Base-by-base conservation (phyloP, 495 filamentous ascomycete species). In the Clohesyomyces aquaticus region DNA sequence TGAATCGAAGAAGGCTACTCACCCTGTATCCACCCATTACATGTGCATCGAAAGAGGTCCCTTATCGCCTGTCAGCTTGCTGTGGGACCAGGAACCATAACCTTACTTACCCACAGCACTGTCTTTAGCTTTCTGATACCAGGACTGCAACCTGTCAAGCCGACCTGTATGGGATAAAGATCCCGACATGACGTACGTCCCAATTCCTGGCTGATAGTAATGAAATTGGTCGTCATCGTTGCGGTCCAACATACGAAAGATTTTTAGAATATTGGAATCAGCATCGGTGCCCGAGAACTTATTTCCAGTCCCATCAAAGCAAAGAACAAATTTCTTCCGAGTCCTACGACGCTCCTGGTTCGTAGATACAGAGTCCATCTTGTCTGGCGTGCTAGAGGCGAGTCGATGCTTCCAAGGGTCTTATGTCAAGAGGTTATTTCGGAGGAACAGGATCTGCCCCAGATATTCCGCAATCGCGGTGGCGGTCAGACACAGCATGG, bases 191-290 rank as follows among this genome's bases (percentile, higher is more conserved):
- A 92, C 84, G 69, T 96, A 96, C 10, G 91, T 94, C 25, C 91
- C 91, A 70, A 95, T 94, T 10, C 91, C 91, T 0, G 91, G 85
- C 61, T 90, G 87, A 53, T 90, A 89, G 63, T 89, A 90, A 62
- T 89, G 87, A 71, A 81, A 82, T 83, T 64, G 77, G 55, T 77
- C 72, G 53, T 77, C 77, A 62, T 84, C 76, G 54, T 75, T 81
- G 47, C 83, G 82, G 61, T 86, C 82, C 4, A 88, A 72, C 79
- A 87, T 86, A 11, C 83, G 75, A 53, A 87, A 96, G 25, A 96
- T 91, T 73, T 96, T 96, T 46, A 96, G 77, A 59, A 96, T 92
- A 73, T 94, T 95, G 71, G 89, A 94, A 71, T 95, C 90, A 9
- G 85, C 85, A 50, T 88, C 85, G 70, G 90, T 88, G 10, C 91